Evolutionary conservation across 495 filamentous ascomycete genomes (phyloP), one percentile per base, ranked within the genome.

Genomic region (Saxophila tyrrhenica): DNA sequence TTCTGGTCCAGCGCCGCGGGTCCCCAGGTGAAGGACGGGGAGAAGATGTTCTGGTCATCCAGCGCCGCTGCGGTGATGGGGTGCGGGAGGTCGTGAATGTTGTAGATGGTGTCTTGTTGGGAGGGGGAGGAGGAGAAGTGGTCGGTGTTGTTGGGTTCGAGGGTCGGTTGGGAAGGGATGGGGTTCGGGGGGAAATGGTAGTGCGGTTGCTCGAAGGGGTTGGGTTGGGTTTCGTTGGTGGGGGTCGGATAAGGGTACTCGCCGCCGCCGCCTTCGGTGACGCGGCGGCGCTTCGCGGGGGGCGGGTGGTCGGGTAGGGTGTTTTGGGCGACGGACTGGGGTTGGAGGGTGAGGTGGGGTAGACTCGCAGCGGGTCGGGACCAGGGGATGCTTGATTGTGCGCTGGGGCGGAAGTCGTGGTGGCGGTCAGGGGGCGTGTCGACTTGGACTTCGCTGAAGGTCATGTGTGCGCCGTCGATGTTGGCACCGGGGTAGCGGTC

Each of bases 401-500:
- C 35, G 22, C 22, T 51, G 46, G 23, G 15, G 29, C 22, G n/a
- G 29, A 35, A 35, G 13, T 13, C 13, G 29, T 35, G 29, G 29
- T 35, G 29, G 5, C 29, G 29, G 5, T 35, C 29, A 7, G 29
- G 29, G 5, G 29, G 29, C 5, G 7, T 5, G 7, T 35, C 29
- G 29, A 35, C 29, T 13, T 35, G 29, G 25, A 71, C 55, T 17
- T 71, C 68, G 17, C 49, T 51, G 55, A 71, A 69, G n/a, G 72
- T 68, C 15, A 79, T 69, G 61, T 82, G 75, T 1, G 75, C 71
- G 29, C 74, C 73, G 56, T 82, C 78, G 44, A 79, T 69, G 1
- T 65, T 62, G 32, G 73, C 59, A 10, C 73, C 76, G 0, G 74
- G 72, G 62, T 94, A 94, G 20, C 87, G 78, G 61, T 90, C 86